Base-by-base conservation (phyloP, 164 flowering plant genomes). In the Dillenia turbinata region DNA sequence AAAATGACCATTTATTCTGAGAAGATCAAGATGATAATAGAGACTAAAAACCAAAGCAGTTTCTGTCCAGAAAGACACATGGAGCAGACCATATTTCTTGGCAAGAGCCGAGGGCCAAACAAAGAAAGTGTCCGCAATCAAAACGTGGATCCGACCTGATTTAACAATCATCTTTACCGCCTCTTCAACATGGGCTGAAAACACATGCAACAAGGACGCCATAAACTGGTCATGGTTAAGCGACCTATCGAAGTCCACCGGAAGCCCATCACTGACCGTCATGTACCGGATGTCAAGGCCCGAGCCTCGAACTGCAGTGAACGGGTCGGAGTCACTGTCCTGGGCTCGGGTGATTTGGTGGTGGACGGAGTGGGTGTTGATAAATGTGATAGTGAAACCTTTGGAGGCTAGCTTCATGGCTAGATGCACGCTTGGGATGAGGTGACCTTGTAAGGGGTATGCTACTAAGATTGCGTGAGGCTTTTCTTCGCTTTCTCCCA, bases 51-150 rank as follows among this genome's bases (percentile, higher is more conserved):
- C 92, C 58, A 89, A 69, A 50, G 96, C 93, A 0, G 96, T 84
- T 64, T 92, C 93, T 0, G 96, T 88, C 98, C 98, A 92, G 56
- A 85, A 92, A 0, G 97, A 90, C 16, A 82, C 80, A 52, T 78
- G 61, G 0, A 77, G 19, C 44, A 93, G 71, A 5, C 73, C 77
- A 46, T 79, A 82, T 73, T 84, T 88, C 73, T 71, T 75, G 0
- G 94, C 90, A 12, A 93, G 57, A 57, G 60, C 63, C 3, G 88
- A 78, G 0, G 88, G 82, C 92, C 96, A 92, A 2, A 83, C 89
- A 44, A 79, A 85, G 81, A 86, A 92, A 0, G 97, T 85, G 62
- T 90, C 98, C 1, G 95, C 90, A 11, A 93, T 82, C 72, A 90
- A 60, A 58, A 81, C 80, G 12, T 64, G 71, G 6, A 78, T 76